These are phyloP conservation scores for Asterochloris erici DNA, from an alignment of 139 green algal species.

Conservation along the genomic window DNA sequence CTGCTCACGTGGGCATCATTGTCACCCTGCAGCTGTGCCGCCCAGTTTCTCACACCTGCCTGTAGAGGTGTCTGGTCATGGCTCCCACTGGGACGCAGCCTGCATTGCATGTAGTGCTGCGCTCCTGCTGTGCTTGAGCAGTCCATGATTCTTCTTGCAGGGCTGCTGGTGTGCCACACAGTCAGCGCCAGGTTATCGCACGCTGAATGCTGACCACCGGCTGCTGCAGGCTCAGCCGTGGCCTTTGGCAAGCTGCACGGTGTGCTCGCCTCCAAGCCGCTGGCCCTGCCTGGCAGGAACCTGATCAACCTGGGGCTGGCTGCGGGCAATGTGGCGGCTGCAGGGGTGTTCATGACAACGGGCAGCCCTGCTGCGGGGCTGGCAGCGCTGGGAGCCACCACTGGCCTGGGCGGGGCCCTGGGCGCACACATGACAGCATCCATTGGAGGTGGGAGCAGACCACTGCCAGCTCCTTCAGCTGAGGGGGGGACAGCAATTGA, in stretches of 20 bases:
- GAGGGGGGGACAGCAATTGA: no score
- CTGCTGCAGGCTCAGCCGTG: conserved; percentile 52
- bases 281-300: conserved; percentile 80
- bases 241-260: conserved; percentile 92
- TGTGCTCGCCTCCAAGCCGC: conserved; percentile 52
- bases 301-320: conserved; percentile 59
- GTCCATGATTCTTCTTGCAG: neutral
- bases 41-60: neutral
- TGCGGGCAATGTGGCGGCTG: conserved; percentile 48
- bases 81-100: neutral
- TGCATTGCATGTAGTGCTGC: neutral
- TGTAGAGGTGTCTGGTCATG: neutral
- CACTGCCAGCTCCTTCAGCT: neutral
- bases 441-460: conserved; percentile 57
- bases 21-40: neutral
- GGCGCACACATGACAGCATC: conserved; percentile 81
- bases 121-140: neutral
- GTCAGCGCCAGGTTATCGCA: neutral
- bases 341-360: conserved; percentile 45
- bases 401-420: conserved; percentile 59
- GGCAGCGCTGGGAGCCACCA: conserved; percentile 53
- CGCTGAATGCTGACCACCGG: neutral
- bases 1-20: no score
- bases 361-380: conserved; percentile 40
- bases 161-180: neutral